These are phyloP conservation scores for Diaporthe ampelina DNA, from an alignment of 2,329 filamentous ascomycete genomes.

Conservation along the genomic window DNA sequence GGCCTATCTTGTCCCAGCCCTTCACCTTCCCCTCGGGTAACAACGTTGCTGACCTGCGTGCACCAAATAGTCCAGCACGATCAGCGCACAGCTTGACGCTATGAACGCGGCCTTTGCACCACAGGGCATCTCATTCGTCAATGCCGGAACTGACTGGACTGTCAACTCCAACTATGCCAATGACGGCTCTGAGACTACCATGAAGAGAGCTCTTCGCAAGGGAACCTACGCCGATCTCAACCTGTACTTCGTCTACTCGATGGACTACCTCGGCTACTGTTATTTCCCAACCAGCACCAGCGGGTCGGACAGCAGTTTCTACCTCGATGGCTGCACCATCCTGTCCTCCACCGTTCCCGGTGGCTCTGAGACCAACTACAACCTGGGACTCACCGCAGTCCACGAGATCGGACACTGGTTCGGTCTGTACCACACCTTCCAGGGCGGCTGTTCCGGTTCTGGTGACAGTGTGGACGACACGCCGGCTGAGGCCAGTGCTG, in stretches of 20 bases:
- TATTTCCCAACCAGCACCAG: conserved; percentile 58
- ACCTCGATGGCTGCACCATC: conserved; percentile 50
- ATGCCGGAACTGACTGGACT: conserved; percentile 54
- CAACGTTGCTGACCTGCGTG: neutral
- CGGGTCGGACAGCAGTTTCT: conserved; percentile 48
- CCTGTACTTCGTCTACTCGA: conserved; percentile 59
- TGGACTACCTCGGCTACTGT: conserved; percentile 60
- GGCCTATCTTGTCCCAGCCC: neutral
- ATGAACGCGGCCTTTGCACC: conserved; percentile 61
- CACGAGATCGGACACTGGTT: conserved; percentile 62
- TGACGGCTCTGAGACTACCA: conserved; percentile 55
- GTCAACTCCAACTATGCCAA: conserved; percentile 62
- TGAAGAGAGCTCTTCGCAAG: conserved; percentile 61
- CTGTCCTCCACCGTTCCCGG: conserved; percentile 50
- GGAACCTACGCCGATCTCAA: conserved; percentile 59
- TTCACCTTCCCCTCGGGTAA: too few relatives aligned
- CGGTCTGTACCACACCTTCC: conserved; percentile 60
- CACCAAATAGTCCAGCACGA: conserved; percentile 49
- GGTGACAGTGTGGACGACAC: conserved; percentile 59
- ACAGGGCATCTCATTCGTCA: conserved; percentile 60
- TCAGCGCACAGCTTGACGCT: conserved; percentile 58
- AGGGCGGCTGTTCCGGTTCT: conserved; percentile 52
- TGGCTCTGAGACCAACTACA: conserved; percentile 48
- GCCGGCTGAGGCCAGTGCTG: conserved; percentile 52
- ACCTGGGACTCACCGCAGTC: conserved; percentile 55